Conservation (phyloP, 495 filamentous ascomycete species). For the Penicillium psychrofluorescens region DNA sequence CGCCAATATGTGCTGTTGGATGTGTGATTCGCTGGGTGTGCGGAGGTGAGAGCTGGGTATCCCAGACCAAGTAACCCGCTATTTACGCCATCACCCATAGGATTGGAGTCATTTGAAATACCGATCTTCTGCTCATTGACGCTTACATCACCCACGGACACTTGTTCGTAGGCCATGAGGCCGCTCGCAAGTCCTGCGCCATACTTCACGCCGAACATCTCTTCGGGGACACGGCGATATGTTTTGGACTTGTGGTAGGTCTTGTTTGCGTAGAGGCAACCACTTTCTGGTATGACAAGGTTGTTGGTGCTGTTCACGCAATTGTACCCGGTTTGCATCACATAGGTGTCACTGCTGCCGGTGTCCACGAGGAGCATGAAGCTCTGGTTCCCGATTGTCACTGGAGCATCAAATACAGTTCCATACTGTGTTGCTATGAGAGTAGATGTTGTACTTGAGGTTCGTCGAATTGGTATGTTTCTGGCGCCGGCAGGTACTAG, state of each 20-base stretch:
- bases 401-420: constrained; percentile 14
- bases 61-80: constrained; percentile 56
- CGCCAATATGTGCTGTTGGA: constrained; percentile 20
- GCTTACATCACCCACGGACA: constrained; percentile 46
- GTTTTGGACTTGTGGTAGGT: constrained; percentile 36
- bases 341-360: constrained; percentile 58
- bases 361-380: constrained; percentile 53
- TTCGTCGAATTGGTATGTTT: too few relatives aligned
- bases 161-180: constrained; percentile 47
- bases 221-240: constrained; percentile 30
- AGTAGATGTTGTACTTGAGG: background rate
- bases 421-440: constrained; percentile 13
- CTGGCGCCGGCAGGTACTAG: too few relatives aligned
- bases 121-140: constrained; percentile 47
- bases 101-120: constrained; percentile 39
- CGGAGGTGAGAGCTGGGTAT: constrained; percentile 43
- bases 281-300: constrained; percentile 10
- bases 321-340: constrained; percentile 37
- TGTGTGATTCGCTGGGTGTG: constrained; percentile 17
- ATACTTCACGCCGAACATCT: constrained; percentile 55
- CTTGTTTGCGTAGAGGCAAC: constrained; percentile 41
- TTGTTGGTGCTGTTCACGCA: constrained; percentile 35
- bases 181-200: constrained; percentile 50
- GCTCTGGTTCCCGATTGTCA: constrained; percentile 20
- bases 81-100: constrained; percentile 37